Base-by-base conservation (phyloP, 1,139 yeast genomes). In the Yamadazyma taylorii region DNA sequence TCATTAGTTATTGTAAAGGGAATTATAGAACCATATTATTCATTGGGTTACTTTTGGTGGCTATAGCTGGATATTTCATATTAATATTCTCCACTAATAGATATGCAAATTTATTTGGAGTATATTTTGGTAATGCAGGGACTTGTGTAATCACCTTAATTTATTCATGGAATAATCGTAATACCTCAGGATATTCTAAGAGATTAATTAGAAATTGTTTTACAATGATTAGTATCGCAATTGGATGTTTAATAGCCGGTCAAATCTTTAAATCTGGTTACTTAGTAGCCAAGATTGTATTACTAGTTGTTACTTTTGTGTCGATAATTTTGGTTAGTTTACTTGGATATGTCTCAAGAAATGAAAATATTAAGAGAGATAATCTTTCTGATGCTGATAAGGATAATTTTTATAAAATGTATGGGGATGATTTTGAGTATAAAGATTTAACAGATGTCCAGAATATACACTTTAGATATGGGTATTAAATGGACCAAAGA, bases 221-320 rank as follows among this genome's bases (percentile, higher is more conserved):
- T 35, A 59, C 64, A 0, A 60, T 61, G 71, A 54, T 64, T 36
- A 63, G 61, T 17, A 65, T 64, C 36, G 60, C 71, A 3, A 45
- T 63, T 12, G 71, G 68, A 1, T 53, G 62, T 34, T 51, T 67
- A 12, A 63, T 67, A 37, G 73, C 72, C 0, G 73, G 73, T 1
- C 73, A 67, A 43, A 40, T 66, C 21, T 66, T 67, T 44, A 62
- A 60, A 39, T 56, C 56, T 3, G 48, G 54, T 27, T 68, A 66
- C 43, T 47, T 49, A 8, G 62, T 69, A 1, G 74, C 74, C 3
- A 66, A 66, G 37, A 56, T 64, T 10, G 55, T 63, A 2, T 54
- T 67, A 31, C 52, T 67, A 34, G 60, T 57, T 3, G 52, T 68
- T 8, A 63, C 63, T 37, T 47, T 49, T 26, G 60, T 49, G 4